Base-by-base conservation (phyloP, 1,284 basidiomycete genomes). In the Moniliella sp. region DNA sequence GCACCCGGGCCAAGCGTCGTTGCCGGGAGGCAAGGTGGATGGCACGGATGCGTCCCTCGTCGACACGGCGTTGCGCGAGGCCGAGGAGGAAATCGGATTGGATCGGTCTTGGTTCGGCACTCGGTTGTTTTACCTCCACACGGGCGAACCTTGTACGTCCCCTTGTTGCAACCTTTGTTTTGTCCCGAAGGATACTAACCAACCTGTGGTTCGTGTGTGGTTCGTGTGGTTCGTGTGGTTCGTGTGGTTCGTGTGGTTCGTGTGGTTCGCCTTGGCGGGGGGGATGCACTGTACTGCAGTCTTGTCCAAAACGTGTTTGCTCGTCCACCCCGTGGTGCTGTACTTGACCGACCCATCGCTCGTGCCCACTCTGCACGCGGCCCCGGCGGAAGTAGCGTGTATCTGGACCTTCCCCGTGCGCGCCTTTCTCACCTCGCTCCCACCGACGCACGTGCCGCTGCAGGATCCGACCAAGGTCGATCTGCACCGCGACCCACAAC, bases 21-120 rank as follows among this genome's bases (percentile, higher is more conserved):
- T 48, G 0, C 46, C 46, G 0, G 46, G 46, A n/a, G 46, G 46
- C 3, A 48, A 48, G 27, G 34, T 40, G 1, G 46, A 48, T 18
- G 4, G 21, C 1, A 25, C 36, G 5, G 46, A 48, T 21, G 4
- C 14, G 2, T 18, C 10, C 12, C 33, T 46, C 3, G 37, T 38
- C 5, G 25, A 39, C 4, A 45, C 46, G 0, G 46, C 46, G 3
- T 29, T 48, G 9, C 39, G 46, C 5, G 46, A 48, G 27, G 35
- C 32, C 17, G 38, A 40, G 4, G 46, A 48, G 18, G 46, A 48
- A 30, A 41, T 48, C 14, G 33, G 32, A 2, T 30, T 48, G 5
- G 38, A 37, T 0, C 3, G 30, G 1, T 2, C n/a, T 1, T n/a
- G 27, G 5, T 36, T 45, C 4, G 16, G 28, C 10, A 23, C 15